Conservation (phyloP, 2,329 filamentous ascomycete genomes). For the Neopestalotiopsis sp. region DNA sequence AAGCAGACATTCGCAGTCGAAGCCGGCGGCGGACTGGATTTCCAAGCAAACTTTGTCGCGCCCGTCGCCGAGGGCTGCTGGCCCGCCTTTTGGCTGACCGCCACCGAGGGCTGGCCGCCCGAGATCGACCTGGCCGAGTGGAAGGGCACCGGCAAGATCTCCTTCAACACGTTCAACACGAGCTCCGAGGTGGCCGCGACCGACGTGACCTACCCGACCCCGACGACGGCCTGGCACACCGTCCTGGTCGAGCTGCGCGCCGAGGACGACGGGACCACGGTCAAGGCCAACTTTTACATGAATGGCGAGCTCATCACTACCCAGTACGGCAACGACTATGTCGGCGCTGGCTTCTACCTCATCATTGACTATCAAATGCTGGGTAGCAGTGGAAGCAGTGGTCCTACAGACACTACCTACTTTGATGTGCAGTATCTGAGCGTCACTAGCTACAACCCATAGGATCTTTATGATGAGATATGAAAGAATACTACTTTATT, state of each 20-base stretch:
- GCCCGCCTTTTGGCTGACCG: constrained; percentile 66
- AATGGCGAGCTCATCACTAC: constrained; percentile 16
- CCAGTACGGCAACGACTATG: constrained; percentile 8
- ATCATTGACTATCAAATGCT: constrained; percentile 29
- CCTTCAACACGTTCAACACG: constrained; percentile 56
- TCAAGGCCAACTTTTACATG: constrained; percentile 19
- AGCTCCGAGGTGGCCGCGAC: constrained; percentile 49
- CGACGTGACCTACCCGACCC: constrained; percentile 53
- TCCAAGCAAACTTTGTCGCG: constrained; percentile 45
- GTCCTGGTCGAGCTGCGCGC: constrained; percentile 15
- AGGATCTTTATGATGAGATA: background rate
- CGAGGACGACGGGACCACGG: constrained; percentile 9
- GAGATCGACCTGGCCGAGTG: constrained; percentile 67
- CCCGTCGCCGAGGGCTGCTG: constrained; percentile 50
- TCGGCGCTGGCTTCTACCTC: constrained; percentile 12
- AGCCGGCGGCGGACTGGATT: constrained; percentile 42
- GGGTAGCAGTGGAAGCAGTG: constrained; percentile 25
- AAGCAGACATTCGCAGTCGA: constrained; percentile 46
- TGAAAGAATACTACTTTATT: background rate
- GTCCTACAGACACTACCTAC: constrained; percentile 25
- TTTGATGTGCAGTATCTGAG: constrained; percentile 27
- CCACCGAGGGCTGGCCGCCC: constrained; percentile 60
- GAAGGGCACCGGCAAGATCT: constrained; percentile 63
- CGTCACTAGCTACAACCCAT: constrained; percentile 27
- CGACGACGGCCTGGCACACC: constrained; percentile 18